phyloP scores from a whole-genome alignment of 192 early-diverging fungal genomes.

The Gamsiella multidivaricata region DNA sequence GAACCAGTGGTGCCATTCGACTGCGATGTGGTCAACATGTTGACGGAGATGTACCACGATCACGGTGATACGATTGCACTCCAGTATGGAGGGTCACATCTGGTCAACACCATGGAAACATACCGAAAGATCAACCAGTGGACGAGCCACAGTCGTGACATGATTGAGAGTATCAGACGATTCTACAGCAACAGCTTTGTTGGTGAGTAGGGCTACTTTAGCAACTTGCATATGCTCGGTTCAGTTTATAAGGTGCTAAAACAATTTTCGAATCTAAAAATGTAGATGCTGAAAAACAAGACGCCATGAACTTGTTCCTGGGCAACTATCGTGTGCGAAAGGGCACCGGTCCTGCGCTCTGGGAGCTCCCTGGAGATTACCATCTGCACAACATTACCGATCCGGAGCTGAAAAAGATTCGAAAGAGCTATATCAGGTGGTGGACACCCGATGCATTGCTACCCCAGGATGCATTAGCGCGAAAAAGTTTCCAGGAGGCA shows the following conservation, averaged over 20 bases:
- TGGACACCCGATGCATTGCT: slow-evolving; percentile 62
- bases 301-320: slow-evolving; percentile 92
- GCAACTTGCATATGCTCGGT: too few species aligned
- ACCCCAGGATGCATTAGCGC: slow-evolving; percentile 34
- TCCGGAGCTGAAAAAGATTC: slow-evolving; percentile 24
- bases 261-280: too few species aligned
- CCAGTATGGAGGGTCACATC: slow-evolving; percentile 96
- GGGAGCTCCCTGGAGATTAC: slow-evolving; percentile 83
- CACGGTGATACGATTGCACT: slow-evolving; percentile 97
- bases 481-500: slow-evolving; percentile 38
- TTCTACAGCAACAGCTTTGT: slow-evolving; percentile 96
- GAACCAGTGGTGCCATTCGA: slow-evolving; percentile 88
- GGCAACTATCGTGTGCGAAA: slow-evolving; percentile 74
- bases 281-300: slow-evolving; percentile 95
- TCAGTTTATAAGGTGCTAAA: too few species aligned
- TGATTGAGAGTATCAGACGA: slow-evolving; percentile 92
- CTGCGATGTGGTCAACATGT: slow-evolving; percentile 90
- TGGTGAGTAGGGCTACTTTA: slow-evolving; percentile 65
- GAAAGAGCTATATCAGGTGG: slow-evolving; percentile 74
- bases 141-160: slow-evolving; percentile 95
- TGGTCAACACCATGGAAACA: slow-evolving; percentile 98
- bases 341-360: slow-evolving; percentile 64
- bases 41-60: slow-evolving; percentile 98
- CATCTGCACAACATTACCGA: slow-evolving; percentile 75
- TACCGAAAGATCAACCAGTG: slow-evolving; percentile 95